phyloP scores from a whole-genome alignment of 495 filamentous ascomycete genomes.

The Xylaria nigripes region DNA sequence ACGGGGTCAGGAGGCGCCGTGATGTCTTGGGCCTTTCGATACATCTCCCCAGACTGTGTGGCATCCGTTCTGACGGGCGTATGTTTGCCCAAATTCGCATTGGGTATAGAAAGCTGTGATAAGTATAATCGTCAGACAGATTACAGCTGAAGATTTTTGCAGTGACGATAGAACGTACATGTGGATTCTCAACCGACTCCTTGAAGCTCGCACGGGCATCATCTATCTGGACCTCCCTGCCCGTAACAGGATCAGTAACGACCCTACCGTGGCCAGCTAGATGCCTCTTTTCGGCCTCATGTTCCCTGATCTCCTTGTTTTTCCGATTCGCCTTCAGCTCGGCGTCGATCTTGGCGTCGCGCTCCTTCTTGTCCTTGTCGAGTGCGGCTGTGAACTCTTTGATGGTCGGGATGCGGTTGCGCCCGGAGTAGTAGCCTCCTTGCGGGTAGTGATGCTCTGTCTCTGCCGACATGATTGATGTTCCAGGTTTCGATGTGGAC shows the following conservation, averaged over 20 bases:
- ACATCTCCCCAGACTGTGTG: conserved; percentile 54
- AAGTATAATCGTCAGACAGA: not conserved
- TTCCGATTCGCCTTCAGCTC: conserved; percentile 33
- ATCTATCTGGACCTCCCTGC: conserved; percentile 77
- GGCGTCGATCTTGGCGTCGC: conserved; percentile 59
- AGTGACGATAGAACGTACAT: conserved; percentile 35
- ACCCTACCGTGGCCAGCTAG: conserved; percentile 48
- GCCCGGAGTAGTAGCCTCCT: conserved; percentile 52
- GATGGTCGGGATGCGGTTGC: conserved; percentile 78
- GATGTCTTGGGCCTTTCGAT: conserved; percentile 76
- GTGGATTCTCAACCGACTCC: conserved; percentile 61
- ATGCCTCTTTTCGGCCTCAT: conserved; percentile 32
- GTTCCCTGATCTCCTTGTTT: conserved; percentile 26
- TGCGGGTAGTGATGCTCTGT: conserved; percentile 17
- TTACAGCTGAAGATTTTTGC: not conserved
- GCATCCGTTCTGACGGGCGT: conserved; percentile 58
- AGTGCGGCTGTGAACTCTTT: conserved; percentile 71
- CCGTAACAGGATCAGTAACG: conserved; percentile 83
- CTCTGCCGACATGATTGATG: conserved; percentile 21
- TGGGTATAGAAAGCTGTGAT: conserved; percentile 68
- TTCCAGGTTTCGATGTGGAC: not conserved
- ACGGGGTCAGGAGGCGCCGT: conserved; percentile 88
- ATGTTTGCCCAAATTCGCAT: conserved; percentile 72
- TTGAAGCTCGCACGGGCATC: conserved; percentile 65
- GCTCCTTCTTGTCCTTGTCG: conserved; percentile 67